A percentile compares a stretch with the other conserved stretches of the same genome.
phyloP scores from a whole-genome alignment of 2,329 filamentous ascomycete species.

The Didymella pomorum region DNA sequence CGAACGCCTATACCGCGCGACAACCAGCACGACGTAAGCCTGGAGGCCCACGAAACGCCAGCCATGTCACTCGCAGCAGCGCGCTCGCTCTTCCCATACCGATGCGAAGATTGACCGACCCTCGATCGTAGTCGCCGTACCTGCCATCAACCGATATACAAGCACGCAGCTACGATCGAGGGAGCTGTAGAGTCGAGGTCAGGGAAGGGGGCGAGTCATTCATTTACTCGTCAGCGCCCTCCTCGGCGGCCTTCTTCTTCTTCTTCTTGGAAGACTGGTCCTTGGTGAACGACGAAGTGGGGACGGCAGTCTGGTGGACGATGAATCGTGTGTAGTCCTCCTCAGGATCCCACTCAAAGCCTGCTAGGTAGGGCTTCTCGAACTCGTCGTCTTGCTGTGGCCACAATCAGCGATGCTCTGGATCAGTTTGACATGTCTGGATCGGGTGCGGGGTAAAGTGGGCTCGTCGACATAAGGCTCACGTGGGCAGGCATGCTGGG shows the following conservation, averaged over 20 bases:
- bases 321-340: conserved; percentile 88
- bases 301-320: conserved; percentile 81
- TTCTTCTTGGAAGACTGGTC: conserved; percentile 48
- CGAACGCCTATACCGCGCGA: conserved; percentile 30
- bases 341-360: conserved; percentile 96
- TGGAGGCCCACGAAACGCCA: conserved; percentile 24
- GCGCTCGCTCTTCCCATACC: conserved; percentile 48
- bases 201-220: conserved; percentile 50
- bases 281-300: conserved; percentile 55
- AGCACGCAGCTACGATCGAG: conserved; percentile 33
- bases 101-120: conserved; percentile 39
- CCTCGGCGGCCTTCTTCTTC: conserved; percentile 47
- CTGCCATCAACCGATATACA: conserved; percentile 33
- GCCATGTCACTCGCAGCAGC: conserved; percentile 29
- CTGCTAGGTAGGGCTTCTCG: conserved; percentile 83
- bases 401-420: conserved; percentile 28
- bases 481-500: conserved; percentile 3
- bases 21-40: conserved; percentile 27
- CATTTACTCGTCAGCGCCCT: conserved; percentile 44
- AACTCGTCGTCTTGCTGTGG: conserved; percentile 87
- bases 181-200: conserved; percentile 42
- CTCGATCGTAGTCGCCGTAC: conserved; percentile 32
- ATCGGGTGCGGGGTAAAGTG: conserved; percentile 16
- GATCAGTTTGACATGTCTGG: background rate
- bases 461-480: background rate